phyloP scores from a whole-genome alignment of 2,329 filamentous ascomycete genomes.

The Eutypella sp. region DNA sequence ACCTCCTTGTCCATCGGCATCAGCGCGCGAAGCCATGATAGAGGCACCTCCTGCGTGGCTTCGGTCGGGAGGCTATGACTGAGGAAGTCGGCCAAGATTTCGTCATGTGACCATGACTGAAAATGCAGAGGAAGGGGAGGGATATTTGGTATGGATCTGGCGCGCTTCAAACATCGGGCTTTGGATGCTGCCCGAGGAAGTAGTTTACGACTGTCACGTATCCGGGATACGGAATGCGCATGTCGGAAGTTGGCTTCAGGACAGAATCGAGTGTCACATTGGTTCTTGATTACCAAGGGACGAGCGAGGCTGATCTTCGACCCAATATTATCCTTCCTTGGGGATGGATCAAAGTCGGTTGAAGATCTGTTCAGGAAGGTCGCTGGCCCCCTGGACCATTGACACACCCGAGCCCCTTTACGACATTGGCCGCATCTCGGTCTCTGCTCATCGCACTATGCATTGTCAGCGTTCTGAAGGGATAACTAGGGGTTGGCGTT shows the following conservation, averaged over 20 bases:
- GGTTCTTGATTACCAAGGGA: no score
- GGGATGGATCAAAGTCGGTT: constrained; percentile 3
- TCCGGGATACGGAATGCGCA: background rate
- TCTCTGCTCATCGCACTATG: constrained; percentile 14
- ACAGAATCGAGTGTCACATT: background rate
- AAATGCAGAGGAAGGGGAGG: constrained; percentile 6
- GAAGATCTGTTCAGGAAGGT: constrained; percentile 13
- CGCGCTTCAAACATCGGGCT: background rate
- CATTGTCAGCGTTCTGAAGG: background rate
- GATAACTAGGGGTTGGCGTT: background rate
- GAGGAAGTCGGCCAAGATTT: constrained; percentile 12
- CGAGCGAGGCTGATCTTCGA: no score
- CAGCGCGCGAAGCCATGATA: constrained; percentile 13
- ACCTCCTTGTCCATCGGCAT: constrained; percentile 10
- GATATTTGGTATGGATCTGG: background rate
- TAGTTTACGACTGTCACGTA: background rate
- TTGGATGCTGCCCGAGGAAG: background rate
- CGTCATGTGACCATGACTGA: constrained; percentile 10
- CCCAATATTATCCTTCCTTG: background rate
- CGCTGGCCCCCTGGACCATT: constrained; percentile 10
- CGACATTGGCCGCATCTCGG: constrained; percentile 15
- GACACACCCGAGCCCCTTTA: constrained; percentile 13
- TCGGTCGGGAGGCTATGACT: constrained; percentile 8
- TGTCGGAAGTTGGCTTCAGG: background rate
- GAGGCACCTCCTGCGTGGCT: constrained; percentile 10